Evolutionary conservation across 2,329 filamentous ascomycete species (phyloP).

Genomic region (Ascochyta clinopodiicola): DNA sequence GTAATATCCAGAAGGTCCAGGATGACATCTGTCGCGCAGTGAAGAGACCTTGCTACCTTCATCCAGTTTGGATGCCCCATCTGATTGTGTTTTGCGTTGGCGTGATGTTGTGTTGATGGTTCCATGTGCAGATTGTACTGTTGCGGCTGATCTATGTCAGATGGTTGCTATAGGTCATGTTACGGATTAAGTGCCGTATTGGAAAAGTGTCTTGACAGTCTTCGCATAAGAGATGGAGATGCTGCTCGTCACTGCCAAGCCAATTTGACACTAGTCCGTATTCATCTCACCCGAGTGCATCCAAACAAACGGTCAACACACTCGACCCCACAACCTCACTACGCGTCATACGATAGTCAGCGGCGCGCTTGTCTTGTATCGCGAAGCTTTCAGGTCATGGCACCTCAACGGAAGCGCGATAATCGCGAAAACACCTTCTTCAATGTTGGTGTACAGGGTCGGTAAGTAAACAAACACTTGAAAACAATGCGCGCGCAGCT

Average conservation of each 20-base stretch:
- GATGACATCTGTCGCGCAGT: conserved; percentile 22
- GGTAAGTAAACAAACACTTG: conserved; percentile 32
- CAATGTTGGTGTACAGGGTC: conserved; percentile 49
- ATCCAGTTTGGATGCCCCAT: conserved; percentile 29
- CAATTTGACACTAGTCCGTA: conserved; percentile 4
- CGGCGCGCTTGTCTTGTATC: background rate
- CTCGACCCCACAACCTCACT: conserved; percentile 21
- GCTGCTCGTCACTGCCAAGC: conserved; percentile 4
- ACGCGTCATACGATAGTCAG: conserved; percentile 23
- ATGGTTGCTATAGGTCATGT: no score
- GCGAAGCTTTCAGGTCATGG: conserved; percentile 30
- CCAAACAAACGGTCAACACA: conserved; percentile 31
- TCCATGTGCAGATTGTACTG: background rate
- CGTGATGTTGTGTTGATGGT: background rate
- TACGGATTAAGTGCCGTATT: no score
- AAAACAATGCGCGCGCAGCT: conserved; percentile 15
- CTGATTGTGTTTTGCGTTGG: background rate
- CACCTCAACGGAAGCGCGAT: conserved; percentile 45
- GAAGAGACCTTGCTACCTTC: conserved; percentile 30
- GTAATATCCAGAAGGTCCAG: conserved; percentile 10
- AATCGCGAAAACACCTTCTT: conserved; percentile 50
- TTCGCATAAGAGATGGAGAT: no score
- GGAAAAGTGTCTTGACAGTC: no score
- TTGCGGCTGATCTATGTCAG: background rate
- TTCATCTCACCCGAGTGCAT: conserved; percentile 18